Base-by-base conservation (phyloP, 2,329 filamentous ascomycete genomes). In the Fusarium heterosporum region DNA sequence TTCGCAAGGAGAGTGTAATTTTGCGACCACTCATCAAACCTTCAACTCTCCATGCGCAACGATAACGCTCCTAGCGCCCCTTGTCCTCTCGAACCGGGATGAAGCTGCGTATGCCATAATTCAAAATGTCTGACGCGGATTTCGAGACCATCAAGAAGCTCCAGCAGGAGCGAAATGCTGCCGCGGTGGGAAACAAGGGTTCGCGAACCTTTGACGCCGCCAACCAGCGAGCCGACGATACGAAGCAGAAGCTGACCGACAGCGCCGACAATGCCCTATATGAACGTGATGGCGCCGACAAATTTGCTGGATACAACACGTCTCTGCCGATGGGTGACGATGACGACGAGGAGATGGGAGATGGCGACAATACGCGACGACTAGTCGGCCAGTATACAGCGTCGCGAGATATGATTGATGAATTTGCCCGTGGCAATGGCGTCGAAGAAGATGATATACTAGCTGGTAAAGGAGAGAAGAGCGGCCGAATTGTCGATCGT, bases 311-410 rank as follows among this genome's bases (percentile, higher is more conserved):
- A 69, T 99, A 98, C 78, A 91, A 96, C 77, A 92, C 88, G n/a
- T 93, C 93, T 39, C 92, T 98, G 72, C 91, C 94, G 38, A 88
- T 89, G 55, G 88, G 87, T 72, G 91, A 91, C 72, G 91, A 91
- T 75, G 90, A 90, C 54, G 92, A 93, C 73, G 90, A 93, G 61
- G 90, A 91, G 61, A 93, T 93, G 87, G 87, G 87, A 48, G 92
- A 90, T 78, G 88, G 81, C 56, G 90, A 92, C 77, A 89, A 83
- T 72, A 89, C 92, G 71, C 88, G 91, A 73, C 88, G 93, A 61
- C 84, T 99, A 62, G 90, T 97, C 32, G 95, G 94, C 66, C 96
- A 98, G 79, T 99, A 99, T 80, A 99, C 96, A 34, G 96, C 96
- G 26, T 95, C 93, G 38, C 90, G 88, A 71, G 89, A 92, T 49